Percentiles rank a stretch among this genome's conserved stretches.
phyloP scores from a whole-genome alignment of 129 eudicot species.

The Artemisia argyi region DNA sequence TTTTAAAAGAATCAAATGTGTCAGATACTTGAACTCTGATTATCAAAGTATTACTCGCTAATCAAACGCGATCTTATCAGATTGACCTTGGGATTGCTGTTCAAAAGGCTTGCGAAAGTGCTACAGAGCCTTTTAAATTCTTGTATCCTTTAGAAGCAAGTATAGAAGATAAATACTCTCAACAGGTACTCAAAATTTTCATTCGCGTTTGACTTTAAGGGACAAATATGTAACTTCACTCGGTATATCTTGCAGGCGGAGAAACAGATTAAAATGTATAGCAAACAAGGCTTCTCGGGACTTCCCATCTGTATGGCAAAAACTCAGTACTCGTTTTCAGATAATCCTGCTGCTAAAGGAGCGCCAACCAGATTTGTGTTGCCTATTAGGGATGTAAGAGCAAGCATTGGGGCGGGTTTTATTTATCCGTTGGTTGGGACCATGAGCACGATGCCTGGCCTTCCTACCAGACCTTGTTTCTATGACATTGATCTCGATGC shows the following conservation, averaged over 20 bases:
- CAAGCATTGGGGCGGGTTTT: no score
- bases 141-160: conserved; percentile 79
- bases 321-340: conserved; percentile 94
- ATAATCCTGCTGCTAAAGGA: conserved; percentile 73
- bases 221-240: conserved; percentile 22
- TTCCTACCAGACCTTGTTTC: conserved; percentile 95
- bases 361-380: conserved; percentile 84
- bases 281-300: conserved; percentile 70
- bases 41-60: no score
- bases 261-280: conserved; percentile 85
- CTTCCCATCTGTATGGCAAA: conserved; percentile 96
- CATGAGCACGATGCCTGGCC: conserved; percentile 98
- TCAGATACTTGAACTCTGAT: no score
- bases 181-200: conserved; percentile 52
- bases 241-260: conserved; percentile 56
- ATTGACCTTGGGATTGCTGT: conserved; percentile 85
- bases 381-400: neutral
- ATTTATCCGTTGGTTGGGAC: conserved; percentile 90
- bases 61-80: conserved; percentile 23
- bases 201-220: neutral
- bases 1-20: no score
- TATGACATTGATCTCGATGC: conserved; percentile 88
- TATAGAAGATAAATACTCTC: conserved; percentile 85
- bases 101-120: conserved; percentile 87
- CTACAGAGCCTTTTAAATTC: conserved; percentile 68